Evolutionary conservation across 2,329 filamentous ascomycete genomes (phyloP), one percentile per base, ranked within the genome.

Genomic region (Fusarium domesticum): DNA sequence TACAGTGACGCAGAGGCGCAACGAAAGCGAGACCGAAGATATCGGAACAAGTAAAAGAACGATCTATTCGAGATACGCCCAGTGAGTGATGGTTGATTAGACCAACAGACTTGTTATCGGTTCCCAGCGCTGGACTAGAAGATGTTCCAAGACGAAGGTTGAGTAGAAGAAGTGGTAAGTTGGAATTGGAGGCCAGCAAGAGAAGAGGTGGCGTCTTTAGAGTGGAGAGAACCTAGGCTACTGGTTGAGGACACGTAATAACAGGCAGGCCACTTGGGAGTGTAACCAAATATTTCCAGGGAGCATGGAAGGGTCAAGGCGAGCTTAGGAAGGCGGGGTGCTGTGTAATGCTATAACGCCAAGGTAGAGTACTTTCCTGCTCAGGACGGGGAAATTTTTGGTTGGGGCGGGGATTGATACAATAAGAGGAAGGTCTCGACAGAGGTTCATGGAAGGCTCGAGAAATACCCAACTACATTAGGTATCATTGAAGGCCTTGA

Each of bases 191-290:
- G n/a, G n/a, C n/a, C n/a, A 54, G 45, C 23, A 28, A 28, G 23
- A 28, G 14, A 28, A 28, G 10, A 55, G 48, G 51, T 51, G 55
- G 51, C 52, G 57, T 55, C 54, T 60, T 59, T 58, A 51, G 48
- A 54, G 49, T 42, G 39, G 35, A 37, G 53, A 46, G 43, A 52
- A 58, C 56, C 53, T n/a, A n/a, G 63, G 57, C 56, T 58, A 38
- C 25, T 53, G 39, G 48, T 62, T 64, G 54, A 64, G 62, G 62
- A 65, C 63, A 65, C 63, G 63, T 65, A 65, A 62, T 41, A 44
- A 20, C 7, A 20, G 36, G 36, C n/a, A n/a, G n/a, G n/a, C n/a
- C n/a, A n/a, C n/a, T 14, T 12, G 36, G 18, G 12, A 20, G 16
- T 16, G 31, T 18, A 33, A 18, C 31, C 23, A 12, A 12, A 12